A percentile compares a stretch with the other conserved stretches of the same genome.
These are phyloP conservation scores for Wickerhamomyces subpelliculosus DNA, from an alignment of 805 yeast species.

Conservation along the genomic window DNA sequence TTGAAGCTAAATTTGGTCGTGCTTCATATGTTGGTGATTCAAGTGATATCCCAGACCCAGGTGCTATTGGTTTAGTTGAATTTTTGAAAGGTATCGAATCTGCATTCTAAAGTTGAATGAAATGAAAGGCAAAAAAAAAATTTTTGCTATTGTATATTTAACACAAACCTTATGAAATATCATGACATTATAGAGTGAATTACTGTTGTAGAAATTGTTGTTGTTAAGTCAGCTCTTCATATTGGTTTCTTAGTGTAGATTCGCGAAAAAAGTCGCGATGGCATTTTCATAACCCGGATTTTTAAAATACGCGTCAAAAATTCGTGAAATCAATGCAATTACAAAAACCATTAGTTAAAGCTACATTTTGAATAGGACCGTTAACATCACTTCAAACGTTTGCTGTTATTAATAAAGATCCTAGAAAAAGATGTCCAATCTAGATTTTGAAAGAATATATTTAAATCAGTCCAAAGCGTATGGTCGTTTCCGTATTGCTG, in stretches of 20 bases:
- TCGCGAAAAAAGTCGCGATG: no score
- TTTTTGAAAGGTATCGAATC: slow-evolving; percentile 33
- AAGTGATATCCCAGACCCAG: slow-evolving; percentile 77
- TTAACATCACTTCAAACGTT: no score
- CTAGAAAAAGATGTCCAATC: slow-evolving; percentile 1
- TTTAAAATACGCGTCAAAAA: neutral
- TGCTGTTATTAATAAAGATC: no score
- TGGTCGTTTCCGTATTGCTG: slow-evolving; percentile 93
- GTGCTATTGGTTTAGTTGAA: slow-evolving; percentile 80
- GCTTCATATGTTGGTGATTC: slow-evolving; percentile 88
- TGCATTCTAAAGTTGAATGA: slow-evolving; percentile 6
- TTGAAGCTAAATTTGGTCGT: slow-evolving; percentile 86
- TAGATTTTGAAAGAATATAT: slow-evolving; percentile 87
- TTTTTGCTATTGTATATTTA: neutral
- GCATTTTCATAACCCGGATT: neutral
- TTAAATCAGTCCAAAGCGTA: slow-evolving; percentile 75
- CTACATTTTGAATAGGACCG: neutral
- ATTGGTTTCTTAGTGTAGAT: no score
- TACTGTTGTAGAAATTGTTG: no score
- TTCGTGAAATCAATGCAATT: no score
- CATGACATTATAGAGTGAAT: no score
- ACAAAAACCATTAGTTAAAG: neutral
- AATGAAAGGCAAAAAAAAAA: no score
- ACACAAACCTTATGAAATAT: neutral
- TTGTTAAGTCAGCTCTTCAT: no score